Conservation (phyloP, 345 rosid species). For the Eucalyptus viminalis region DNA sequence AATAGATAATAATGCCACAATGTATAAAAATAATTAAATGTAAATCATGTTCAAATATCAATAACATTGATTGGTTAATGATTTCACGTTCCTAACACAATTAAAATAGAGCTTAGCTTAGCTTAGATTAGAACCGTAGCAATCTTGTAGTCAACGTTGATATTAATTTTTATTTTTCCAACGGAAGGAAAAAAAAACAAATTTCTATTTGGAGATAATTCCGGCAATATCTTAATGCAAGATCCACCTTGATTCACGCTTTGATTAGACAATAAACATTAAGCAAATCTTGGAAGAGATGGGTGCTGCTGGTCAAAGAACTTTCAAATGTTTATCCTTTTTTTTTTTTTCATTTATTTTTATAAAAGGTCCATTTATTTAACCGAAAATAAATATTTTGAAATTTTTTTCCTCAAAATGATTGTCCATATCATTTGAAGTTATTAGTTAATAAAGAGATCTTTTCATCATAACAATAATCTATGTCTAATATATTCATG, state of each 20-base stretch:
- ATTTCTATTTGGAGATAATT: not conserved
- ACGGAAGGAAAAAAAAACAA: not conserved
- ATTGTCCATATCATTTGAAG: too few species aligned
- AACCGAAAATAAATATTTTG: rapidly evolving
- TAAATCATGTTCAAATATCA: not conserved
- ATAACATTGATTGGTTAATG: not conserved
- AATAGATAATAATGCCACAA: not conserved
- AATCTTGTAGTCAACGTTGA: not conserved
- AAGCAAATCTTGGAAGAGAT: not conserved
- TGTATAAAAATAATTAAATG: not conserved
- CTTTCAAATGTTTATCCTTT: not conserved
- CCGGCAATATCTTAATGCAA: not conserved
- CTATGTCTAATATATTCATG: too few species aligned
- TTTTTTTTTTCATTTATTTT: not conserved
- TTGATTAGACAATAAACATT: not conserved
- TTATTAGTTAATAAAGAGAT: too few species aligned
- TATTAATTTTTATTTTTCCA: not conserved
- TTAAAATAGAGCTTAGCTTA: not conserved
- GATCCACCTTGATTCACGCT: not conserved
- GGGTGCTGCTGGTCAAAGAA: not conserved
- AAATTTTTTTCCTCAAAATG: too few species aligned
- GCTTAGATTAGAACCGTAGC: not conserved
- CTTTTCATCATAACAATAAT: too few species aligned
- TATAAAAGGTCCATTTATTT: too few species aligned
- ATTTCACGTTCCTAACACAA: not conserved